Conservation (phyloP, 2,329 filamentous ascomycete species). For the Pseudopithomyces maydicus region DNA sequence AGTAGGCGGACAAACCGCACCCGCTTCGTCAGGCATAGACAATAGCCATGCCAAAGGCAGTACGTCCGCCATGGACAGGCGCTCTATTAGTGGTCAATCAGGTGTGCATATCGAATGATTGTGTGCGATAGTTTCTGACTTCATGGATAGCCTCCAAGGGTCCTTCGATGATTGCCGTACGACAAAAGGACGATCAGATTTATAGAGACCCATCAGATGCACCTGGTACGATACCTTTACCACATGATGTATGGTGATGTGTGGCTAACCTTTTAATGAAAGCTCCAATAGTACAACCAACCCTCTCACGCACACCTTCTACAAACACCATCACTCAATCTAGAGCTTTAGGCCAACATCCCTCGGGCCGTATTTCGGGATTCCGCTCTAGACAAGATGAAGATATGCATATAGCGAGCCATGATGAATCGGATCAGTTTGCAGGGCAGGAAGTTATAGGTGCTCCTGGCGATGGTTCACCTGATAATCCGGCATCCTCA, state of each 20-base stretch:
- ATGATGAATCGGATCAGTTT: not conserved
- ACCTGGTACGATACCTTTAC: constrained; percentile 40
- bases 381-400: constrained; percentile 15
- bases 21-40: constrained; percentile 60
- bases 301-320: constrained; percentile 54
- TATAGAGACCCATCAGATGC: constrained; percentile 54
- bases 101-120: constrained; percentile 35
- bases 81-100: constrained; percentile 50
- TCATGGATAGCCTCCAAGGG: constrained; percentile 44
- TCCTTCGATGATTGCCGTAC: constrained; percentile 62
- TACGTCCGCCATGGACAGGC: constrained; percentile 57
- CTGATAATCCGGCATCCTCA: constrained; percentile 28
- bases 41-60: constrained; percentile 47
- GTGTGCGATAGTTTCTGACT: not conserved
- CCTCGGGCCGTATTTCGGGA: constrained; percentile 30
- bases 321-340: constrained; percentile 54
- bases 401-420: constrained; percentile 4
- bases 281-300: constrained; percentile 12
- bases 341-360: constrained; percentile 28
- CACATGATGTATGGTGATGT: not conserved
- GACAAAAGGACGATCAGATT: constrained; percentile 61
- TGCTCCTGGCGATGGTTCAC: constrained; percentile 22
- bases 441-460: constrained; percentile 9
- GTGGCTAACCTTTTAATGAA: constrained; percentile 19
- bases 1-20: constrained; percentile 63